Evolutionary conservation across 73 alveolate species (phyloP).

Genomic region (Paramecium caudatum): DNA sequence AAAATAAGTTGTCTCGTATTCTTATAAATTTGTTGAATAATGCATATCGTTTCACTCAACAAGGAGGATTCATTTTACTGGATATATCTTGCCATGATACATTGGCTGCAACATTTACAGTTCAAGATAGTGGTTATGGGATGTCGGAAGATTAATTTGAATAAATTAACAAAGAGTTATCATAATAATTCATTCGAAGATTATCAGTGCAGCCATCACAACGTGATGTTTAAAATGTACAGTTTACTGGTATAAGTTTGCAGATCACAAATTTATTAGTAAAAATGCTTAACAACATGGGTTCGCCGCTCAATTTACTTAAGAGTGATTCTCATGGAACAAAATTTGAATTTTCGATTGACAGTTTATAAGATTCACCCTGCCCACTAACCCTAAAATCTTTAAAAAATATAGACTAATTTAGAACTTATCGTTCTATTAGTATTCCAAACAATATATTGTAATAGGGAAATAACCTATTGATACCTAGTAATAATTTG

Average conservation of each 20-base stretch:
- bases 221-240: too few relatives aligned
- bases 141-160: background rate
- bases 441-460: too few relatives aligned
- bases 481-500: too few relatives aligned
- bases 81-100: background rate
- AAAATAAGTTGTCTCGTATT: background rate
- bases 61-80: background rate
- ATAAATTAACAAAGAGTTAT: background rate
- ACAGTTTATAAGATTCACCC: background rate
- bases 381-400: background rate
- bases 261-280: background rate
- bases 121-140: conserved; percentile 3
- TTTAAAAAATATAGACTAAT: background rate
- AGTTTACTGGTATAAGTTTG: background rate
- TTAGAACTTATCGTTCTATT: background rate
- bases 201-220: background rate
- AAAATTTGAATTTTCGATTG: background rate
- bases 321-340: background rate
- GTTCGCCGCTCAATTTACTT: background rate
- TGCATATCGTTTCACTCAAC: background rate
- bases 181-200: background rate
- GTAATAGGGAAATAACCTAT: too few relatives aligned
- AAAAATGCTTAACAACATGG: background rate
- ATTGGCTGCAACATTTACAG: background rate
- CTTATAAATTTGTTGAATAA: background rate